Evolutionary conservation across 176 grass and related monocot species (phyloP), one percentile per base, ranked within the genome.

Genomic region (Raddia guianensis): DNA sequence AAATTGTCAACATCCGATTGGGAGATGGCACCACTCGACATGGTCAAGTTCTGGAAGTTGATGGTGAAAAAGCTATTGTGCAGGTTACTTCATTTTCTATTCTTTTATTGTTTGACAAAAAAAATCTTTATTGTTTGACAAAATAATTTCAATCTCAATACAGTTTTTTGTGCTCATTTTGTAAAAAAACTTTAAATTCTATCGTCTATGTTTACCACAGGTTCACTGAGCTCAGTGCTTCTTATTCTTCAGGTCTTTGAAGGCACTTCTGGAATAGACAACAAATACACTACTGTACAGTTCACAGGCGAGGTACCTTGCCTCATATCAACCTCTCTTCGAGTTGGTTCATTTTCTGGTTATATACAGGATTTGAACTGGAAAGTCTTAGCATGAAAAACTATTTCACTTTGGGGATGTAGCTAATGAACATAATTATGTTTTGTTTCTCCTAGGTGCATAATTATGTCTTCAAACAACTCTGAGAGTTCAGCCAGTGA

Each of bases 21-120:
- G 97, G 97, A 88, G 97, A 99, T 91, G 97, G 97, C 43, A 91
- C 87, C 62, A 99, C 82, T 64, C 89, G 97, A 56, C 97, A 93
- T 93, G 97, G 97, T 88, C 97, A 99, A 85, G 97, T 99, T 57
- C 80, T 99, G 64, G 97, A 99, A 91, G 97, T 99, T 83, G 97
- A 99, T 43, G 97, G 97, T 60, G 97, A 99, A 91, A 99, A 86
- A 46, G 97, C 97, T 90, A 93, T 99, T 56, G 97, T 99, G 66
- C 97, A 99, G 97, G 97, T 99, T 80, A 64, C 9, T 81, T 82
- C 73, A 52, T 68, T 75, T 78, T 64, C 66, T 79, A 8, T 76
- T 64, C 20, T 14, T 63, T 47, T 13, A n/a, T n/a, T n/a, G n/a
- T n/a, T n/a, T n/a, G n/a, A n/a, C n/a, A n/a, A n/a, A n/a, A n/a